These are phyloP conservation scores for Volvox carteri DNA, from an alignment of 163 green algal species.

Conservation along the genomic window DNA sequence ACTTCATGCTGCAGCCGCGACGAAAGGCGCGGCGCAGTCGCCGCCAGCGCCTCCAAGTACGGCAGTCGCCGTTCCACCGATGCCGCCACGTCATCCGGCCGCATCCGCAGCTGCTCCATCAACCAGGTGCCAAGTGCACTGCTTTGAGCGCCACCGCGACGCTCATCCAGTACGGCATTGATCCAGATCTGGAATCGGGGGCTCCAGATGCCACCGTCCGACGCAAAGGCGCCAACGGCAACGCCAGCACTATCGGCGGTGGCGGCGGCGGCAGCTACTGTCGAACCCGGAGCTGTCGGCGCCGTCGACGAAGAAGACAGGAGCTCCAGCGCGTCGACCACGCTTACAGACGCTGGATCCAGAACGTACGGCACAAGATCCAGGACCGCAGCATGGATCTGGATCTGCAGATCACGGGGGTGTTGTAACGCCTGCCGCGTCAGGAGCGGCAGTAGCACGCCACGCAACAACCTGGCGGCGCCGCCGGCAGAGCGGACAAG, in stretches of 20 bases:
- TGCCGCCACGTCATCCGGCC: not conserved
- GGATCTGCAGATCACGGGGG: constrained; percentile 9
- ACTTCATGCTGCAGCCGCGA: not conserved
- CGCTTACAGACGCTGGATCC: not conserved
- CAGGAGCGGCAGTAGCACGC: constrained; percentile 45
- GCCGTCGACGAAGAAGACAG: not conserved
- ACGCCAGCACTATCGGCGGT: not conserved
- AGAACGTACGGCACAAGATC: constrained; percentile 28
- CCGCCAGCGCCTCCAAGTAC: constrained; percentile 9
- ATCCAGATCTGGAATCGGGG: not conserved
- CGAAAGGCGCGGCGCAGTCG: constrained; percentile 6
- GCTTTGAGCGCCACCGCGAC: not conserved
- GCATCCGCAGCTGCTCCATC: not conserved
- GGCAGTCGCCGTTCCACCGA: not conserved
- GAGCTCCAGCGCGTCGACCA: constrained; percentile 20
- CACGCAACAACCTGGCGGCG: not conserved
- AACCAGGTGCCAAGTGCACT: not conserved
- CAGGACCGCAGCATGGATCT: constrained; percentile 37
- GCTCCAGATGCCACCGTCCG: not conserved
- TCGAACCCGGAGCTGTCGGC: not conserved
- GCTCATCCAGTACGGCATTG: not conserved
- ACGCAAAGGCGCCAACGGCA: not conserved
- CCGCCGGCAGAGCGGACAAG: not conserved
- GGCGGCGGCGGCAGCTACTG: not conserved
- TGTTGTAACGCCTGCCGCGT: constrained; percentile 35